Conservation (phyloP, 441 rosid species). For the Eutrema salsugineum region DNA sequence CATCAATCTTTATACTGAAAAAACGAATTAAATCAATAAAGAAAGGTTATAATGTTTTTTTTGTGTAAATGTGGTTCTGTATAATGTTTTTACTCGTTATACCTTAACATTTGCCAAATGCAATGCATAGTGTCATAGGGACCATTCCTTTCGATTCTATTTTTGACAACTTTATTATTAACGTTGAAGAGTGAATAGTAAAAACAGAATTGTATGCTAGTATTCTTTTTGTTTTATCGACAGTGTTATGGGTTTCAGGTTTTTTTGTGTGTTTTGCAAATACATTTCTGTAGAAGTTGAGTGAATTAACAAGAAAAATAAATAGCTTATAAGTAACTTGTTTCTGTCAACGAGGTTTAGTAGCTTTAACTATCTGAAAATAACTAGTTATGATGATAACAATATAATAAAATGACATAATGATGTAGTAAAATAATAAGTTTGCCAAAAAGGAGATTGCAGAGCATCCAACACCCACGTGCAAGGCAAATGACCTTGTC, state of each 20-base stretch:
- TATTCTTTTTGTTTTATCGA: neutral
- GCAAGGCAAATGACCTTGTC: slow-evolving; percentile 29
- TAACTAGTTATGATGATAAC: neutral
- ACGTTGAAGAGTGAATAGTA: neutral
- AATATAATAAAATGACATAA: slow-evolving; percentile 1
- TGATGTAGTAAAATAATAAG: slow-evolving; percentile 21
- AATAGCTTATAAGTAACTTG: neutral
- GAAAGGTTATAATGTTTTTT: neutral
- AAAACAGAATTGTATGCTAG: neutral
- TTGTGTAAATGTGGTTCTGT: too few species aligned
- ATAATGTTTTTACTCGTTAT: neutral
- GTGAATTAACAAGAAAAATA: neutral
- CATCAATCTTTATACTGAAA: neutral
- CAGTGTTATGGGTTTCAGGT: neutral
- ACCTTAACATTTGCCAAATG: neutral
- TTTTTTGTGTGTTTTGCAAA: neutral
- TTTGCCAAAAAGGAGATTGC: slow-evolving; percentile 26
- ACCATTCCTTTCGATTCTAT: neutral
- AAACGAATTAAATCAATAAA: neutral
- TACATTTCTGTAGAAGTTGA: too few species aligned
- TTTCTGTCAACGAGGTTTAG: neutral
- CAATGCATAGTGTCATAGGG: neutral
- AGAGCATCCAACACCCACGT: slow-evolving; percentile 35
- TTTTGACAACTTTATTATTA: neutral
- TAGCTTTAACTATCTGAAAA: neutral